These are phyloP conservation scores for Priceomyces fermenticarens DNA, from an alignment of 805 yeast genomes.

Conservation along the genomic window DNA sequence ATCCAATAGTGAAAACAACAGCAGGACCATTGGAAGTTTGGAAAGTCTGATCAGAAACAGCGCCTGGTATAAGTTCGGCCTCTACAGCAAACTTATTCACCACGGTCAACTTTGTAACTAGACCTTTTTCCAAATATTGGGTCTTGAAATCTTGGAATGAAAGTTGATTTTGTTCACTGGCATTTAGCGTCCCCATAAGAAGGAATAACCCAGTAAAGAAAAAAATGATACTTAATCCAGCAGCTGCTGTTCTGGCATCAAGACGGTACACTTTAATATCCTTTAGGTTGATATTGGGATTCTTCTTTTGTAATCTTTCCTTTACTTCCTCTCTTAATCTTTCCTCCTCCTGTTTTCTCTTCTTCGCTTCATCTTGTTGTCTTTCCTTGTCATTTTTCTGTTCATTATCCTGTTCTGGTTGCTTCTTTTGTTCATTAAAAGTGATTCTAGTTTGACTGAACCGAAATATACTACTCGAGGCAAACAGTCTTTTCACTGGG, in stretches of 20 bases:
- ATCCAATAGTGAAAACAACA: constrained; percentile 81
- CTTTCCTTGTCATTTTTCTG: constrained; percentile 7
- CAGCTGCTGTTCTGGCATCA: constrained; percentile 14
- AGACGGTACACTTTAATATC: constrained; percentile 29
- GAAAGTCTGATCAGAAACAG: constrained; percentile 41
- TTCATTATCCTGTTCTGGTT: neutral
- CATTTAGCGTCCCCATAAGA: constrained; percentile 7
- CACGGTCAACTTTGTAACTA: constrained; percentile 71
- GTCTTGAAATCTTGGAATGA: constrained; percentile 83
- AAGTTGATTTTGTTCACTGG: constrained; percentile 24
- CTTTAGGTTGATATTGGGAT: constrained; percentile 24
- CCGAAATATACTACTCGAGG: neutral
- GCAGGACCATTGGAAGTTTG: constrained; percentile 40
- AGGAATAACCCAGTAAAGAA: constrained; percentile 14
- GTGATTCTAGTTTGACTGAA: neutral
- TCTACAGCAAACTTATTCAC: constrained; percentile 71
- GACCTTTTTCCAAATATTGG: constrained; percentile 73
- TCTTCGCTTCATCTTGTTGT: constrained; percentile 10
- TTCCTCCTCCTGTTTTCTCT: constrained; percentile 25
- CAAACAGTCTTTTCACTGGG: neutral
- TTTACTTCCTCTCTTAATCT: constrained; percentile 33
- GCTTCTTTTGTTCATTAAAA: neutral
- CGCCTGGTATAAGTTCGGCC: constrained; percentile 54
- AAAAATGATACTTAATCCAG: constrained; percentile 17
- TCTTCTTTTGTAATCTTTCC: constrained; percentile 25